Conservation (phyloP, 2,329 filamentous ascomycete species). For the Chaetomium sp. region DNA sequence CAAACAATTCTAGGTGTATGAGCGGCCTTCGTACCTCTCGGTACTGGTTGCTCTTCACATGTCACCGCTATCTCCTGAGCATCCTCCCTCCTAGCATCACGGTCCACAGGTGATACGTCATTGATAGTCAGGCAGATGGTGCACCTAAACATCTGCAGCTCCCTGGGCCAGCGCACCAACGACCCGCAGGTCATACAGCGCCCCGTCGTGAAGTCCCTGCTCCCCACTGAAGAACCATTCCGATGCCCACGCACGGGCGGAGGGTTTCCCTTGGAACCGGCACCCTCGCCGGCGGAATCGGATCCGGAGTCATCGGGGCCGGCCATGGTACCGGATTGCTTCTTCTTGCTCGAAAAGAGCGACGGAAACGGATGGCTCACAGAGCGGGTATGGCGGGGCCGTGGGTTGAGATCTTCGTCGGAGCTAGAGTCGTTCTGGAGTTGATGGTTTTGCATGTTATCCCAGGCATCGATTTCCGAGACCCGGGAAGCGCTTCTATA, state of each 20-base stretch:
- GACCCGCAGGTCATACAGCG: slow-evolving; percentile 86
- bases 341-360: slow-evolving; percentile 65
- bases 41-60: slow-evolving; percentile 20
- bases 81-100: slow-evolving; percentile 33
- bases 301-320: slow-evolving; percentile 40
- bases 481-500: slow-evolving; percentile 28
- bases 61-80: slow-evolving; percentile 18
- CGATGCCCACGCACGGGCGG: slow-evolving; percentile 41
- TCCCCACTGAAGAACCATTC: slow-evolving; percentile 36
- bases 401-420: slow-evolving; percentile 45
- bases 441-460: slow-evolving; percentile 31
- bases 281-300: slow-evolving; percentile 47
- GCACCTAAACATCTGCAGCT: slow-evolving; percentile 75
- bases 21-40: slow-evolving; percentile 2
- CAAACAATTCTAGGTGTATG: background rate
- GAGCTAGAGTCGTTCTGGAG: slow-evolving; percentile 41
- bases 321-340: slow-evolving; percentile 42
- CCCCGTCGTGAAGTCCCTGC: slow-evolving; percentile 66
- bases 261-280: slow-evolving; percentile 13
- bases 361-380: slow-evolving; percentile 80
- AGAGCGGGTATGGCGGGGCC: slow-evolving; percentile 60
- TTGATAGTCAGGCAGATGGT: slow-evolving; percentile 84
- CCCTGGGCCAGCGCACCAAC: slow-evolving; percentile 75
- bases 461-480: slow-evolving; percentile 32
- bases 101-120: slow-evolving; percentile 60